Conservation (phyloP, 2,329 filamentous ascomycete genomes). For the Trichoderma aggressivum region DNA sequence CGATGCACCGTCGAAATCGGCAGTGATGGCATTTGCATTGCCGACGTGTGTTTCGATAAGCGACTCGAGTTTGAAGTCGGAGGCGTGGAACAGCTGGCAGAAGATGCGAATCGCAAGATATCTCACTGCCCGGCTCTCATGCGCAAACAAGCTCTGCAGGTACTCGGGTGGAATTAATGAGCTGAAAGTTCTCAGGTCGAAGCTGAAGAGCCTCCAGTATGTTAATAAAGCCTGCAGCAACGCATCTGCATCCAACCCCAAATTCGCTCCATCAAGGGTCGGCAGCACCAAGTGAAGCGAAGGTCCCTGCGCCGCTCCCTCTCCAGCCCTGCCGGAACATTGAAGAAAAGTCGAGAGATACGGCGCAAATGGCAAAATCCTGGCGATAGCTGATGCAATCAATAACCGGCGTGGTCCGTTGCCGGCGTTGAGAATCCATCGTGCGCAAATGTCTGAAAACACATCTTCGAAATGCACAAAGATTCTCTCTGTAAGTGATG, state of each 20-base stretch:
- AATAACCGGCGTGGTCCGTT: conserved; percentile 38
- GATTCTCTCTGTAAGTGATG: conserved; percentile 67
- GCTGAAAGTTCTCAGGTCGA: conserved; percentile 67
- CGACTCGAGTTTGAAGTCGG: conserved; percentile 72
- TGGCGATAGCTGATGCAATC: conserved; percentile 69
- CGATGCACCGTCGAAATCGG: conserved; percentile 68
- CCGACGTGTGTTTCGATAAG: conserved; percentile 67
- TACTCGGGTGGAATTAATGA: conserved; percentile 61
- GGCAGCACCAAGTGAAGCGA: conserved; percentile 32
- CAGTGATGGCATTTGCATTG: conserved; percentile 57
- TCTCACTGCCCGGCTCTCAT: conserved; percentile 58
- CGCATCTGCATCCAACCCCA: conserved; percentile 23
- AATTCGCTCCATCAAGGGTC: conserved; percentile 29
- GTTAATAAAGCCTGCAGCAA: conserved; percentile 39
- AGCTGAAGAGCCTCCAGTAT: conserved; percentile 74
- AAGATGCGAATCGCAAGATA: conserved; percentile 82
- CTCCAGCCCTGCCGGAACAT: conserved; percentile 30
- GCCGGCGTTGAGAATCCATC: conserved; percentile 61
- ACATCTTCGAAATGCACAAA: conserved; percentile 71
- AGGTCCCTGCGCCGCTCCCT: conserved; percentile 19
- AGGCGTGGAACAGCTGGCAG: conserved; percentile 71
- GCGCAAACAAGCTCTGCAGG: conserved; percentile 66
- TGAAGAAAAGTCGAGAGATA: conserved; percentile 72
- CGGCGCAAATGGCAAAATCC: conserved; percentile 77
- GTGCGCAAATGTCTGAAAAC: conserved; percentile 77